Evolutionary conservation across 2,329 filamentous ascomycete genomes (phyloP).

Genomic region (Pezicula neosporulosa): DNA sequence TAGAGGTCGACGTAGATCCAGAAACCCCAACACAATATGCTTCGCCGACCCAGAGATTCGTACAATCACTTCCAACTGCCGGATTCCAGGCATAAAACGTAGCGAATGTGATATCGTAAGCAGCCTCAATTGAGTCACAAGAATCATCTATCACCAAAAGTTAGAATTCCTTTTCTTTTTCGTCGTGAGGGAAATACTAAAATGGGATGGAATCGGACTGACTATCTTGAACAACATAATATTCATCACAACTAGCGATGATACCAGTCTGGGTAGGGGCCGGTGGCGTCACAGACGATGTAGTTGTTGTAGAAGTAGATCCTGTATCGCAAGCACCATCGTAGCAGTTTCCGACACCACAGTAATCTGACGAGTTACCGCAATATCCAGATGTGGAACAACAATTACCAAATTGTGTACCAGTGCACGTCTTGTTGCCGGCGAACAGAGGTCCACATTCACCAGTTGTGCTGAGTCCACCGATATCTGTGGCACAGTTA

Average conservation of each 20-base stretch:
- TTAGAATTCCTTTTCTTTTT: no score
- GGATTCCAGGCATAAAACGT: conserved; percentile 31
- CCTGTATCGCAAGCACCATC: conserved; percentile 7
- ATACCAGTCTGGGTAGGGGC: conserved; percentile 18
- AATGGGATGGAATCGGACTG: no score
- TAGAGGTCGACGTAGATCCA: no score
- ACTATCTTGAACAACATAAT: no score
- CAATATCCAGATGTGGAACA: conserved; percentile 23
- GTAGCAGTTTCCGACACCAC: conserved; percentile 19
- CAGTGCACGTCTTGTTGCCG: conserved; percentile 25
- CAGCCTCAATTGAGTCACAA: conserved; percentile 15
- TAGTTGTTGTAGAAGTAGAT: neutral
- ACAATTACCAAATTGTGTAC: conserved; percentile 24
- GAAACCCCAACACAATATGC: conserved; percentile 12
- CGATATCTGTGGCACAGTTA: conserved; percentile 19
- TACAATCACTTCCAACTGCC: conserved; percentile 22
- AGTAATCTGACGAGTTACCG: conserved; percentile 22
- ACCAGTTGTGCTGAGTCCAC: conserved; percentile 20
- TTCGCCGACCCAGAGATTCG: conserved; percentile 19
- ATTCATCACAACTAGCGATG: conserved; percentile 5
- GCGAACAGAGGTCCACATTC: conserved; percentile 23
- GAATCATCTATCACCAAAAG: neutral
- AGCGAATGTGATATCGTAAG: conserved; percentile 19
- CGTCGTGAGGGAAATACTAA: no score
- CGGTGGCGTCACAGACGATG: conserved; percentile 8